Percentiles rank a stretch among this genome's conserved stretches.
phyloP scores from a whole-genome alignment of 768 basidiomycete species.

The Trametes sanguinea region DNA sequence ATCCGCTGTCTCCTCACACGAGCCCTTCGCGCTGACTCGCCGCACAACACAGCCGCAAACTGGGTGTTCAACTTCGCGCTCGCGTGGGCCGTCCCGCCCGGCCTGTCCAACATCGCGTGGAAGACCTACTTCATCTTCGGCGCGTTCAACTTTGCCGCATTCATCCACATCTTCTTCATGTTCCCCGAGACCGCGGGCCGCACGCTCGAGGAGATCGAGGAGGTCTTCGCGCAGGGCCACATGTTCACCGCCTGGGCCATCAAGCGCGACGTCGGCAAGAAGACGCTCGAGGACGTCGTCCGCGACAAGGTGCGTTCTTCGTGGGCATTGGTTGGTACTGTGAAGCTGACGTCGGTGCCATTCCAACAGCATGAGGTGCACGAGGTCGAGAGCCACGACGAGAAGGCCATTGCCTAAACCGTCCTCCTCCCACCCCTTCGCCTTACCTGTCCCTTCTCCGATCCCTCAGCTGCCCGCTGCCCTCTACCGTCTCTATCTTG shows the following conservation, averaged over 20 bases:
- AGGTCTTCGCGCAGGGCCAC: constrained; percentile 71
- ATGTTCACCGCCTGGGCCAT: constrained; percentile 73
- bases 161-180: constrained; percentile 74
- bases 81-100: constrained; percentile 75
- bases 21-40: neutral
- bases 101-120: constrained; percentile 65
- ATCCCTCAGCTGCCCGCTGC: no score
- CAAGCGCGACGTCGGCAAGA: constrained; percentile 60
- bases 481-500: no score
- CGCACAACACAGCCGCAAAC: constrained; percentile 34
- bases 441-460: no score
- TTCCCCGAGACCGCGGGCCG: constrained; percentile 78
- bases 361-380: constrained; percentile 4
- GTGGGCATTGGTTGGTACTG: neutral
- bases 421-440: no score
- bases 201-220: constrained; percentile 78
- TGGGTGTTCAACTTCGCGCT: constrained; percentile 76
- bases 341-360: no score
- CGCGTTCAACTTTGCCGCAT: constrained; percentile 67
- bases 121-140: constrained; percentile 81
- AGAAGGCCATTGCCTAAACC: constrained; percentile 3
- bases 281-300: constrained; percentile 53
- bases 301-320: constrained; percentile 8
- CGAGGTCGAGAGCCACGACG: constrained; percentile 19
- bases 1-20: neutral